Conservation (phyloP, 495 filamentous ascomycete species). For the Annulohypoxylon maeteangense region DNA sequence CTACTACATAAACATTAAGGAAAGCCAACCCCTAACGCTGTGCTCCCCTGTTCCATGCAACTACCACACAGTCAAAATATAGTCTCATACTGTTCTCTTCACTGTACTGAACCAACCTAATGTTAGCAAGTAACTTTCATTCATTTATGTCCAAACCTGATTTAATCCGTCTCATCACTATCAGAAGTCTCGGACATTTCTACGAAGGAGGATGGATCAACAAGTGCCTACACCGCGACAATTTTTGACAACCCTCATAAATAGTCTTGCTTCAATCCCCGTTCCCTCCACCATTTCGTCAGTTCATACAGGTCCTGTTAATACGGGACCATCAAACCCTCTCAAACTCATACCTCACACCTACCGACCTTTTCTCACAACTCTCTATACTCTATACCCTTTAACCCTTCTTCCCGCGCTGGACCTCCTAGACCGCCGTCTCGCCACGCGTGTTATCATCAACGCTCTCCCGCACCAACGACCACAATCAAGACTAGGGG, state of each 20-base stretch:
- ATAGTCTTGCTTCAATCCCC: conserved; percentile 54
- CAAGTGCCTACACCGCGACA: conserved; percentile 52
- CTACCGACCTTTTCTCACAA: conserved; percentile 61
- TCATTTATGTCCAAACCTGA: not conserved
- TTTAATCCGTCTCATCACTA: not conserved
- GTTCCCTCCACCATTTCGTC: conserved; percentile 18
- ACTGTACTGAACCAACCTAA: not conserved
- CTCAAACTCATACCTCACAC: conserved; percentile 52
- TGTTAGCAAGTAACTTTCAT: not conserved
- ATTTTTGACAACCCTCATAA: conserved; percentile 59
- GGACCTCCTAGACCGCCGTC: conserved; percentile 79
- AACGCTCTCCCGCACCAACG: conserved; percentile 37
- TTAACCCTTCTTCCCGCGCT: conserved; percentile 74
- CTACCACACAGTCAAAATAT: conserved; percentile 13
- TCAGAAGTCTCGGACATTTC: not conserved
- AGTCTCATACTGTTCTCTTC: conserved; percentile 20
- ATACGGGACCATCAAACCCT: conserved; percentile 46
- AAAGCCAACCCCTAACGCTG: too few species aligned
- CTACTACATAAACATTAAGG: not conserved
- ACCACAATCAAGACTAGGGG: conserved; percentile 8
- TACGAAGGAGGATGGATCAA: conserved; percentile 17
- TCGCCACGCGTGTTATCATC: conserved; percentile 62
- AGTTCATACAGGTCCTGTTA: not conserved
- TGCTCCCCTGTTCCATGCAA: too few species aligned
- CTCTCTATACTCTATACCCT: conserved; percentile 73